Evolutionary conservation across 2,329 filamentous ascomycete genomes (phyloP).

Genomic region (Exophiala phaeomuriformis): DNA sequence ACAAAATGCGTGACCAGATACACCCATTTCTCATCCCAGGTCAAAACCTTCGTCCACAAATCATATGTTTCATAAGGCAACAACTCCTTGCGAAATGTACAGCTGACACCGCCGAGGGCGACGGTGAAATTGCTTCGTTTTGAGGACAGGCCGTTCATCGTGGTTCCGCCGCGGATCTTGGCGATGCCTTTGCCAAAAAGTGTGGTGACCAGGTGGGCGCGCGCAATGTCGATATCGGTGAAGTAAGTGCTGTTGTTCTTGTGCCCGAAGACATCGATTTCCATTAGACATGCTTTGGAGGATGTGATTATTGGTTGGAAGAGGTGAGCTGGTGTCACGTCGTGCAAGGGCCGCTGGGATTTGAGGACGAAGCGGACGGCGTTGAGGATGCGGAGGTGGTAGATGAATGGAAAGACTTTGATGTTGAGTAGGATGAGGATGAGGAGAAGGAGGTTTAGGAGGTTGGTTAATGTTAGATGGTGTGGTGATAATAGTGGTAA

Average conservation of each 20-base stretch:
- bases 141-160: constrained; percentile 42
- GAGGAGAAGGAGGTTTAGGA: constrained; percentile 29
- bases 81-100: constrained; percentile 67
- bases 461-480: not conserved
- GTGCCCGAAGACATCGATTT: constrained; percentile 75
- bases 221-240: constrained; percentile 56
- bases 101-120: constrained; percentile 64
- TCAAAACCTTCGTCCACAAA: constrained; percentile 63
- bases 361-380: constrained; percentile 43
- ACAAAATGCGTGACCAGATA: constrained; percentile 70
- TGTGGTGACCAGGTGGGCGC: constrained; percentile 69
- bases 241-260: constrained; percentile 52
- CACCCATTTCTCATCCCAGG: constrained; percentile 76
- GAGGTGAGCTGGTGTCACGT: constrained; percentile 39
- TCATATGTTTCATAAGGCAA: constrained; percentile 61
- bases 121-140: constrained; percentile 49
- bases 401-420: constrained; percentile 66
- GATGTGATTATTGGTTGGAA: constrained; percentile 64
- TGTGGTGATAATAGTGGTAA: too few relatives aligned
- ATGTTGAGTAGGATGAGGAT: constrained; percentile 56
- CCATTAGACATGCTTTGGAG: constrained; percentile 61
- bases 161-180: constrained; percentile 38
- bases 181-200: constrained; percentile 53
- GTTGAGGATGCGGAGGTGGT: constrained; percentile 61
- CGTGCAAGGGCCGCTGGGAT: constrained; percentile 44